phyloP scores from a whole-genome alignment of 2,329 filamentous ascomycete species.

The Phialophora chinensis region DNA sequence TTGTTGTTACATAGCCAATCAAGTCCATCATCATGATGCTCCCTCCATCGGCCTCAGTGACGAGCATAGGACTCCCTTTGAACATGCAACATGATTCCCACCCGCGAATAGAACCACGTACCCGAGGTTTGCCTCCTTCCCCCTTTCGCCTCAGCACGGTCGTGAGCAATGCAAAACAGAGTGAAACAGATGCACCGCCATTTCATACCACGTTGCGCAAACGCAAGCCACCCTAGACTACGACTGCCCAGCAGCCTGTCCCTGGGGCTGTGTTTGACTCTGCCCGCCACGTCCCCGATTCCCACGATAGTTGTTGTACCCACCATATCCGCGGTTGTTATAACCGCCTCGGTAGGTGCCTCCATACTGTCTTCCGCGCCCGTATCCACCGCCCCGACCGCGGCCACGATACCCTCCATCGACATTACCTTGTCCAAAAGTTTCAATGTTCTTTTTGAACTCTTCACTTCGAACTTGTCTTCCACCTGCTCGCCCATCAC shows the following conservation, averaged over 20 bases:
- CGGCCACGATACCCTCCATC: conserved; percentile 83
- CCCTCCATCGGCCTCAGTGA: not conserved
- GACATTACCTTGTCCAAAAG: conserved; percentile 94
- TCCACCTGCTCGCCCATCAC: conserved; percentile 71
- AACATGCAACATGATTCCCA: not conserved
- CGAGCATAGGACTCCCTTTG: not conserved
- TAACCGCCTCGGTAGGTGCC: conserved; percentile 52
- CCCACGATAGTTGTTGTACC: conserved; percentile 28
- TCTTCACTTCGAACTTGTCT: conserved; percentile 91
- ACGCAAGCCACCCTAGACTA: conserved; percentile 3
- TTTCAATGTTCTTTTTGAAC: conserved; percentile 94
- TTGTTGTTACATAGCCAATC: conserved; percentile 1
- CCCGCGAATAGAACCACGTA: not conserved
- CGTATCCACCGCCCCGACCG: conserved; percentile 73
- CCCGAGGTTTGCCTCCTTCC: not conserved
- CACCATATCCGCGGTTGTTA: conserved; percentile 41
- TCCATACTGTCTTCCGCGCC: conserved; percentile 58
- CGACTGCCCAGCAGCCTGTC: conserved; percentile 20
- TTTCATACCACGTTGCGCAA: conserved; percentile 5
- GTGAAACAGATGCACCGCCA: conserved; percentile 11
- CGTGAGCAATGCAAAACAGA: conserved; percentile 5
- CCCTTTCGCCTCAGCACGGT: not conserved
- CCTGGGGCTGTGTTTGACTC: conserved; percentile 26
- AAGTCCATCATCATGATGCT: not conserved
- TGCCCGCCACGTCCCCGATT: conserved; percentile 36